Conservation (phyloP, 2,329 filamentous ascomycete species). For the Fusarium sp. region DNA sequence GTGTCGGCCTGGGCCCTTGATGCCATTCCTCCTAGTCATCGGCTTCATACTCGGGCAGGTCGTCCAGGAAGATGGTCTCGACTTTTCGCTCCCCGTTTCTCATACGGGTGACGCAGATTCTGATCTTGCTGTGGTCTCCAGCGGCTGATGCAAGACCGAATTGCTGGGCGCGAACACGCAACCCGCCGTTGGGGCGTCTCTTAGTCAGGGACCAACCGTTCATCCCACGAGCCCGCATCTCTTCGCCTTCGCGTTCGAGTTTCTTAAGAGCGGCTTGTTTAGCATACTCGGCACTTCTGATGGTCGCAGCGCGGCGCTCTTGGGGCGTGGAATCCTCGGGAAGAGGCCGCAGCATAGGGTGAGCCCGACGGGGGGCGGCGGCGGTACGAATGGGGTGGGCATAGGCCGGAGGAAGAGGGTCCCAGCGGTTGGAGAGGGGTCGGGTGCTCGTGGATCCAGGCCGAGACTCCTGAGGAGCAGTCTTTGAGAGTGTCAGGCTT, state of each 20-base stretch:
- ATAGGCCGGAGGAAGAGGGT: not conserved
- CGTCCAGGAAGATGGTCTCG: not conserved
- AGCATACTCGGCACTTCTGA: not conserved
- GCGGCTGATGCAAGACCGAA: not conserved
- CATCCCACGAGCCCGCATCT: not conserved
- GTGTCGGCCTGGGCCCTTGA: not conserved
- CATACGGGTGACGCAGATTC: not conserved
- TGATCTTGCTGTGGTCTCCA: not conserved
- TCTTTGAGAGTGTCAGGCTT: not conserved
- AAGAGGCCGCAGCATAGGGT: not conserved
- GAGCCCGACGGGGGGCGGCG: not conserved
- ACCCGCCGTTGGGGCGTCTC: not conserved
- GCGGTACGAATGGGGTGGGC: not conserved
- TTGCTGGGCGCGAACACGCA: not conserved
- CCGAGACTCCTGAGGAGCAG: not conserved
- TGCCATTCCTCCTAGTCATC: not conserved
- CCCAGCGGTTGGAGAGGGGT: not conserved
- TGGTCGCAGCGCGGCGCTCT: not conserved
- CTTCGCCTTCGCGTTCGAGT: not conserved
- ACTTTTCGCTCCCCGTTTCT: not conserved
- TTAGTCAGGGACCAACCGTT: slow-evolving; percentile 11
- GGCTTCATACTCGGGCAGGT: not conserved
- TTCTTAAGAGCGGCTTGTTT: not conserved
- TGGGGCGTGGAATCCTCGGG: not conserved
- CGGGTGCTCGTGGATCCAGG: not conserved